These are phyloP conservation scores for Plasmopara viticola DNA, from an alignment of 352 stramenopile species.

Conservation along the genomic window DNA sequence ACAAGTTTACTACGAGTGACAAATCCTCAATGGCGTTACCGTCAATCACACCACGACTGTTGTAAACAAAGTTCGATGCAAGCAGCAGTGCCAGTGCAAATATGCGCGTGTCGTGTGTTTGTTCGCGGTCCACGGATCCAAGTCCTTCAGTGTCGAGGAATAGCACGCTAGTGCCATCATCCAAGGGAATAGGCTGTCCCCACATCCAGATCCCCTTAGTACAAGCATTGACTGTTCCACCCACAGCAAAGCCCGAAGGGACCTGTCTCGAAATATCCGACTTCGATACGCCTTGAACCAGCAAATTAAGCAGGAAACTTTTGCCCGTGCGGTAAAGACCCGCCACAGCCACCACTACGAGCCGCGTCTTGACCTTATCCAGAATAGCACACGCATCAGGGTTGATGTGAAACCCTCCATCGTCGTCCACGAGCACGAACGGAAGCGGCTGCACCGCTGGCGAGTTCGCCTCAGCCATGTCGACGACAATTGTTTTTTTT, in stretches of 20 bases:
- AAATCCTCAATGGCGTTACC: constrained; percentile 85
- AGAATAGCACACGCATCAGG: constrained; percentile 62
- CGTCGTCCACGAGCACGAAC: constrained; percentile 75
- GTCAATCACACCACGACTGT: constrained; percentile 87
- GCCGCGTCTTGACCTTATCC: constrained; percentile 62
- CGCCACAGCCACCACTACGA: constrained; percentile 83
- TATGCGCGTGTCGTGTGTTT: constrained; percentile 88
- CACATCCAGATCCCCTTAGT: constrained; percentile 92
- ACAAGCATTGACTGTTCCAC: constrained; percentile 81
- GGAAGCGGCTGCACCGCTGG: constrained; percentile 51
- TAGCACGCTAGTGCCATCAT: constrained; percentile 64
- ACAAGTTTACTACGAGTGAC: constrained; percentile 87
- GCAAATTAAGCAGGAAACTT: constrained; percentile 85
- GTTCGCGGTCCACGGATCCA: constrained; percentile 69
- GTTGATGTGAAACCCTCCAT: constrained; percentile 75
- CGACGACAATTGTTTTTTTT: neutral
- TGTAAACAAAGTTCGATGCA: constrained; percentile 87
- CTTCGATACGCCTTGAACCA: constrained; percentile 36
- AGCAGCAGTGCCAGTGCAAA: constrained; percentile 85
- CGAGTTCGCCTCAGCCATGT: constrained; percentile 22
- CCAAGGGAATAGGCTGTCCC: constrained; percentile 64
- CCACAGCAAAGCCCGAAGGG: constrained; percentile 65
- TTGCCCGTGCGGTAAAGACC: constrained; percentile 88
- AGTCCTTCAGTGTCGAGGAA: constrained; percentile 89
- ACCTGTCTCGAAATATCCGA: constrained; percentile 4